Evolutionary conservation across 805 yeast species (phyloP).

Genomic region (Candida krabiensis): DNA sequence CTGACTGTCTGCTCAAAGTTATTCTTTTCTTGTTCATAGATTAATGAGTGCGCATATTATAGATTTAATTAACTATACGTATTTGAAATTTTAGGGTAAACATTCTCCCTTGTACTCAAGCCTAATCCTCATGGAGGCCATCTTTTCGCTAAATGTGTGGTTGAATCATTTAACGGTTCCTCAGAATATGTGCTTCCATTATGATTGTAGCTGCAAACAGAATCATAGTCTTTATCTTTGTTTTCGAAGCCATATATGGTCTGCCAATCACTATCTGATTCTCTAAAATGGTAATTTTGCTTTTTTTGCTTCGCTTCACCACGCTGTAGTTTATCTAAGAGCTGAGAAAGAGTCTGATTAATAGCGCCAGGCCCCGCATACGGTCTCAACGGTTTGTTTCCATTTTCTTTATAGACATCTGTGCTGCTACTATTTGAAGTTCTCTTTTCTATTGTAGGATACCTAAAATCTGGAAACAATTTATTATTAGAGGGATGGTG

Average conservation of each 20-base stretch:
- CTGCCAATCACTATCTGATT: too few relatives aligned
- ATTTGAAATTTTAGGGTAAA: not conserved
- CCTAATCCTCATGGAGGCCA: conserved; percentile 17
- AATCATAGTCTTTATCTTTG: not conserved
- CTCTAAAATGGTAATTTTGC: too few relatives aligned
- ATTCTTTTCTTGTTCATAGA: conserved; percentile 3
- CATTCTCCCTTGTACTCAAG: too few relatives aligned
- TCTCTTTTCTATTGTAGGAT: too few relatives aligned
- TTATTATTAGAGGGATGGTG: too few relatives aligned
- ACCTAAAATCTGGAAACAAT: too few relatives aligned
- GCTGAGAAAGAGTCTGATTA: conserved; percentile 15
- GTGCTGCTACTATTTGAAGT: too few relatives aligned
- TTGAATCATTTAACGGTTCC: conserved; percentile 15
- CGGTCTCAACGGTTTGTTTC: conserved; percentile 12
- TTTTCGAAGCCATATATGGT: not conserved
- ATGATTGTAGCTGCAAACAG: not conserved
- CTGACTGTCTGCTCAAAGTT: too few relatives aligned
- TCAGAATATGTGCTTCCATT: not conserved
- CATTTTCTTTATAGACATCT: too few relatives aligned
- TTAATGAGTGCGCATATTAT: conserved; percentile 9
- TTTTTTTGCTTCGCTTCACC: too few relatives aligned
- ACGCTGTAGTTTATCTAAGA: too few relatives aligned
- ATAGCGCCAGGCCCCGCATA: conserved; percentile 21
- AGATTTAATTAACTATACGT: too few relatives aligned
- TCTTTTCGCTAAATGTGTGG: conserved; percentile 16